Conservation (phyloP, 495 filamentous ascomycete species). For the Podospora didyma region DNA sequence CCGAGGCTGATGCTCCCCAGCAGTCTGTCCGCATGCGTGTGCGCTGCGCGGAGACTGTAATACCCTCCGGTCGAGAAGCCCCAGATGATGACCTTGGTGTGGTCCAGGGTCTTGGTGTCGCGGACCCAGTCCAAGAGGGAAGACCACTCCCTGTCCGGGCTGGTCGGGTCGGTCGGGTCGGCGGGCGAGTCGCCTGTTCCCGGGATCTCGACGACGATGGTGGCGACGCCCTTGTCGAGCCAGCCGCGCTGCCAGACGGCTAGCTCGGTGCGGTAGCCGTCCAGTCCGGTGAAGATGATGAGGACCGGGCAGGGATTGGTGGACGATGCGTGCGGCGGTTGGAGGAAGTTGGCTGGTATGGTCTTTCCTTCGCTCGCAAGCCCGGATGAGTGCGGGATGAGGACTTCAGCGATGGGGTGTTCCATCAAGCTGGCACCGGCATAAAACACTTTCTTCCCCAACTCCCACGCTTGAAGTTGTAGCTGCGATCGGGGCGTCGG, state of each 20-base stretch:
- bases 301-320: constrained; percentile 50
- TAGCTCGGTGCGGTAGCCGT: constrained; percentile 71
- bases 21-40: constrained; percentile 58
- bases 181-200: constrained; percentile 73
- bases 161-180: constrained; percentile 35
- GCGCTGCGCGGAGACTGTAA: constrained; percentile 64
- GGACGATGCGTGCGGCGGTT: constrained; percentile 35
- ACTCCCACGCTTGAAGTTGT: constrained; percentile 55
- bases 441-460: constrained; percentile 50
- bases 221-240: constrained; percentile 49
- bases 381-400: constrained; percentile 53
- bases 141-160: constrained; percentile 52
- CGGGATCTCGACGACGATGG: constrained; percentile 64
- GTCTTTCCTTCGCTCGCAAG: constrained; percentile 14
- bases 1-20: constrained; percentile 59
- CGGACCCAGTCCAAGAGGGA: constrained; percentile 63
- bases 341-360: constrained; percentile 57
- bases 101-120: constrained; percentile 48
- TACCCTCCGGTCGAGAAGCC: constrained; percentile 68
- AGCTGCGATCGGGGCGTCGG: constrained; percentile 36
- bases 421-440: constrained; percentile 34
- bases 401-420: constrained; percentile 49
- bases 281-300: constrained; percentile 65
- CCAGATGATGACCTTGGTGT: constrained; percentile 55
- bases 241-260: constrained; percentile 60